Evolutionary conservation across 108 stramenopile genomes (phyloP), one percentile per base, ranked within the genome.

Genomic region (Nannochloropsis granulata): DNA sequence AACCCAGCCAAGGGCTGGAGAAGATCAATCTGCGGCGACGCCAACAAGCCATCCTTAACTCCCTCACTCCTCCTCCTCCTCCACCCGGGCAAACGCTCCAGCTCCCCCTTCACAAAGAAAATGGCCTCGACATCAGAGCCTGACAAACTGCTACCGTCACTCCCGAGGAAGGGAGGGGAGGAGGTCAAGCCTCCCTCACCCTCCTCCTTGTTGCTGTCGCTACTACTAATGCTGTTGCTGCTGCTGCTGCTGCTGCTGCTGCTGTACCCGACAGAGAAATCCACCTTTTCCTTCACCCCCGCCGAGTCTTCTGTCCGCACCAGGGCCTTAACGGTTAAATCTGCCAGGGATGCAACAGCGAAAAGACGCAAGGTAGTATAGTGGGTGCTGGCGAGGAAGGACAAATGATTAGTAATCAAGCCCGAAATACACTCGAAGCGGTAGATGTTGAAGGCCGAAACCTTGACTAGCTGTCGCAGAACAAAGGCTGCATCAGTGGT

Each of bases 1-100:
- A 86, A 79, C 79, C 44, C 25, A 13, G 78, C 86, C 86, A 86
- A 78, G 44, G 86, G 46, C 26, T 79, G 23, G 82, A 86, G 82
- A 71, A 86, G 26, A n/a, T 79, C 71, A n/a, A 45, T 82, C 45
- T 86, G 56, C 56, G 56, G 56, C n/a, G 56, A 71, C 21, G 21
- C 5, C 5, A 71, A 71, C 21, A n/a, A n/a, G 21, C 21, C n/a
- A 2, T n/a, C 56, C n/a, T 71, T 7, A 2, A 2, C 21, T n/a
- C 7, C 56, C 56, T 71, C 56, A 16, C 21, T n/a, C 56, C n/a
- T 16, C n/a, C 9, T n/a, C 56, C n/a, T 71, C n/a, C n/a, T 16
- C 56, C 0, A n/a, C 16, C n/a, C 56, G 21, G 56, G 56, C 56
- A 71, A 71, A n/a, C 56, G 56, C 21, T 71, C 56, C n/a, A 71